A percentile compares a stretch with the other conserved stretches of the same genome.
Evolutionary conservation across 2,329 filamentous ascomycete species (phyloP).

Genomic region (Trichophaea hybrida): DNA sequence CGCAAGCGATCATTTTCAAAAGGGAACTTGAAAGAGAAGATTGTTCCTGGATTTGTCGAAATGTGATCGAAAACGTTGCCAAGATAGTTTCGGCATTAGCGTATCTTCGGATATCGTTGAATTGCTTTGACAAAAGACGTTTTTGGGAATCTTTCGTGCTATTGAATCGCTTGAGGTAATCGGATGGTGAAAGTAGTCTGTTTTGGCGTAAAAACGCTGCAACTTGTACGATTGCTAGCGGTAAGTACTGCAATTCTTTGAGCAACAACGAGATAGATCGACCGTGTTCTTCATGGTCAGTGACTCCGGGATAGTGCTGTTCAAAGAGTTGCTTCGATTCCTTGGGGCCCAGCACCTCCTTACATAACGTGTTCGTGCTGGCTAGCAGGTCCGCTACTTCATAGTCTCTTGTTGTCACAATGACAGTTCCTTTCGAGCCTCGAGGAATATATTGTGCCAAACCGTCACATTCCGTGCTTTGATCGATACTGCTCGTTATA

Average conservation of each 20-base stretch:
- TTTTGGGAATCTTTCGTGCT: neutral
- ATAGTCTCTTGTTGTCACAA: slow-evolving; percentile 10
- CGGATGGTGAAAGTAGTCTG: too few species aligned
- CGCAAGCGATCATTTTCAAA: neutral
- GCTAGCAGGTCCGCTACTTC: slow-evolving; percentile 1
- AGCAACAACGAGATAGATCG: neutral
- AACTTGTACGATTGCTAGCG: slow-evolving; percentile 8
- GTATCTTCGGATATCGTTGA: neutral
- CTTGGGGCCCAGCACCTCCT: too few species aligned
- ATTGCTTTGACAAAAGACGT: neutral
- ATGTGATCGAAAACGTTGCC: slow-evolving; percentile 1
- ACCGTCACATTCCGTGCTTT: neutral
- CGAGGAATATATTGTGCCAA: slow-evolving; percentile 4
- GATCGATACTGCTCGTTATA: too few species aligned
- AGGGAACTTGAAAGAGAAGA: neutral
- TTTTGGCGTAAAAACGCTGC: slow-evolving; percentile 6
- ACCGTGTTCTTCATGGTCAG: neutral
- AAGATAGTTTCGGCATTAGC: neutral
- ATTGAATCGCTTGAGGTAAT: neutral
- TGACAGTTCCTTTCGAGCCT: slow-evolving; percentile 7
- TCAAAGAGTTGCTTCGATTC: neutral
- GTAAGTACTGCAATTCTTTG: neutral
- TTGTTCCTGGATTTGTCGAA: neutral
- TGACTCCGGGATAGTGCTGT: neutral
- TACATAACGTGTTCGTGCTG: neutral